Conservation (phyloP, 805 yeast genomes). For the Maudiozyma barnettii region DNA sequence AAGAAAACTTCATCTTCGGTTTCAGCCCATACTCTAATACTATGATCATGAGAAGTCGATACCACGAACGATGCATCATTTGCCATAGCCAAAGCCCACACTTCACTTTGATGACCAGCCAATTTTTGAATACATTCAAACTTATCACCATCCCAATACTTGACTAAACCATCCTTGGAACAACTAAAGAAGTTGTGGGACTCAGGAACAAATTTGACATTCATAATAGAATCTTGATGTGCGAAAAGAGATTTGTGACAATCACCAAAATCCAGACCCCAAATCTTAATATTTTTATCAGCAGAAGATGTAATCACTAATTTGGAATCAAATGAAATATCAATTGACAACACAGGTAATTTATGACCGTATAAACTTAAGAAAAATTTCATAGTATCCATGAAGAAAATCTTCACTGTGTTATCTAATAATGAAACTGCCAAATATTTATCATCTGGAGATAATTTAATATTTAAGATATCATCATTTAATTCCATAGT, state of each 20-base stretch:
- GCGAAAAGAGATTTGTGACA: conserved; percentile 96
- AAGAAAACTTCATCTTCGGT: conserved; percentile 92
- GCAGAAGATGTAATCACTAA: conserved; percentile 88
- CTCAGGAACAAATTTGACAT: conserved; percentile 73
- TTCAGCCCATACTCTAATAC: conserved; percentile 87
- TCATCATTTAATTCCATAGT: conserved; percentile 85
- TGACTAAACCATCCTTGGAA: conserved; percentile 79
- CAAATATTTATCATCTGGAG: conserved; percentile 67
- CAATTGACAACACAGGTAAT: conserved; percentile 86
- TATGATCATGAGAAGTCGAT: conserved; percentile 86
- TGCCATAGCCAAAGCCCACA: conserved; percentile 84
- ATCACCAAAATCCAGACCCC: conserved; percentile 99
- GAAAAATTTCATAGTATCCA: conserved; percentile 79
- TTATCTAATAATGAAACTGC: conserved; percentile 84
- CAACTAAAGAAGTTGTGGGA: conserved; percentile 83
- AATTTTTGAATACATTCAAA: conserved; percentile 88
- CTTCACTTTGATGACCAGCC: conserved; percentile 82
- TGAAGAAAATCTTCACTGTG: conserved; percentile 89
- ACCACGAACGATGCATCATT: conserved; percentile 61
- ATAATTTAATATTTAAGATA: conserved; percentile 64
- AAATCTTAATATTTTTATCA: conserved; percentile 91
- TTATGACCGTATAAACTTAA: conserved; percentile 92
- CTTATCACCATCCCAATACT: conserved; percentile 98
- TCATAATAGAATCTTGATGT: conserved; percentile 92
- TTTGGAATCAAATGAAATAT: conserved; percentile 83